Conservation (phyloP, 2,329 filamentous ascomycete species). For the Pseudocercospora pini-densiflorae region DNA sequence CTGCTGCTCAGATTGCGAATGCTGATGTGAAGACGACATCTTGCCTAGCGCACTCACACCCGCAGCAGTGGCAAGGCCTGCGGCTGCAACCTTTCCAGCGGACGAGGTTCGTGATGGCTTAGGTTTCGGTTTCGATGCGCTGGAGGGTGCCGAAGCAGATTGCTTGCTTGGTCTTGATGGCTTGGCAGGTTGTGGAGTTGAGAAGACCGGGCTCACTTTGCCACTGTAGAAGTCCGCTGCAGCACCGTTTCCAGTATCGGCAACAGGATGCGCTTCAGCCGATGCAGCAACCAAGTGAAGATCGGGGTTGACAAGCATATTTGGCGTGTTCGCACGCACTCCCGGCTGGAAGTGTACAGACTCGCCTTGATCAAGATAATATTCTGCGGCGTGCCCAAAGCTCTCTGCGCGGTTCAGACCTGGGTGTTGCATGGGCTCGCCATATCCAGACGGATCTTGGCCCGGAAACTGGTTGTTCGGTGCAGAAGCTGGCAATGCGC, state of each 20-base stretch:
- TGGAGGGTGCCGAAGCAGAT: conserved; percentile 33
- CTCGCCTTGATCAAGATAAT: conserved; percentile 66
- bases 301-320: conserved; percentile 60
- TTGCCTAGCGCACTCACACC: conserved; percentile 44
- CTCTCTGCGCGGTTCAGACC: conserved; percentile 38
- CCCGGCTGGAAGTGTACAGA: conserved; percentile 65
- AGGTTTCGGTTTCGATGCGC: conserved; percentile 27
- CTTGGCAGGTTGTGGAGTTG: conserved; percentile 28
- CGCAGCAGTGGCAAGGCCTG: conserved; percentile 45
- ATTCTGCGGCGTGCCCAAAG: conserved; percentile 63
- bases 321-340: conserved; percentile 55
- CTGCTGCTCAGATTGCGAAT: conserved; percentile 19
- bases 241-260: conserved; percentile 66
- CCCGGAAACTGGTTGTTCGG: conserved; percentile 59
- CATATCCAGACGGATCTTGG: conserved; percentile 54
- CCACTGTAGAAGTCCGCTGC: conserved; percentile 55
- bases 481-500: conserved; percentile 34
- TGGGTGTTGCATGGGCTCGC: conserved; percentile 36
- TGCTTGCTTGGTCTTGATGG: conserved; percentile 39
- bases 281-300: conserved; percentile 62
- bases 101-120: conserved; percentile 42
- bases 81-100: conserved; percentile 39
- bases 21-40: conserved; percentile 22
- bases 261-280: conserved; percentile 55
- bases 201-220: conserved; percentile 26